Base-by-base conservation (phyloP, 352 stramenopile genomes). In the Phytopythium ostracodes region DNA sequence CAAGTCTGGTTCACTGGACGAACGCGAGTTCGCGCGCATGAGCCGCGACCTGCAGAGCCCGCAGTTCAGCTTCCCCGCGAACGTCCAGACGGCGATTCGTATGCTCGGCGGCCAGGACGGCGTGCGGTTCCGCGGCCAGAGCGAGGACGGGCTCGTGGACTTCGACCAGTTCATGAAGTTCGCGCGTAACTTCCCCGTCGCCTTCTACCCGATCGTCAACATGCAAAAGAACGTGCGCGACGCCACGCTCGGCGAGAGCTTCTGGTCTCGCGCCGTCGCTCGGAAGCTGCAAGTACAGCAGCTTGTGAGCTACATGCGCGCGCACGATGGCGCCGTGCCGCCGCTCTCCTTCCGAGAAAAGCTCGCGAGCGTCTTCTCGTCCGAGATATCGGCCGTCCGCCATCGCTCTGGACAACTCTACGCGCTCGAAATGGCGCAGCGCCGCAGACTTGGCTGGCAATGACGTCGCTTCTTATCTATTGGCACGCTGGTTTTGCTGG, bases 21-120 rank as follows among this genome's bases (percentile, higher is more conserved):
- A 89, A 46, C 66, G 64, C 40, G 81, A 91, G 63, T 88, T 89
- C 43, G 55, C 70, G 5, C 74, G 78, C 35, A 79, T 91, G 79
- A 88, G 77, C 63, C 64, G 74, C 38, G 81, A 91, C 51, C 68
- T 89, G 0, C 79, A 89, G 56, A 88, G 74, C 43, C 74, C 82
- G 33, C 77, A 89, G 52, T 91, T 91, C 31, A 68, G 68, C 11
- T 91, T 88, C 55, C 68, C 77, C 14, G 78, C 81, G 54, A 91
- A 91, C 50, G 81, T 88, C 54, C 63, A 68, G 8, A 82, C 63
- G 27, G 79, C 81, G 2, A 79, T 89, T 25, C 75, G 70, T 18
- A 75, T 88, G 65, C 73, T 89, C 9, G 70, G 70, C 36, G 73
- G 77, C 10, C 74, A 66, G 27, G 67, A 76, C 14, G 65, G 63